Evolutionary conservation across 2,329 filamentous ascomycete genomes (phyloP).

Genomic region (Fonsecaea nubica): DNA sequence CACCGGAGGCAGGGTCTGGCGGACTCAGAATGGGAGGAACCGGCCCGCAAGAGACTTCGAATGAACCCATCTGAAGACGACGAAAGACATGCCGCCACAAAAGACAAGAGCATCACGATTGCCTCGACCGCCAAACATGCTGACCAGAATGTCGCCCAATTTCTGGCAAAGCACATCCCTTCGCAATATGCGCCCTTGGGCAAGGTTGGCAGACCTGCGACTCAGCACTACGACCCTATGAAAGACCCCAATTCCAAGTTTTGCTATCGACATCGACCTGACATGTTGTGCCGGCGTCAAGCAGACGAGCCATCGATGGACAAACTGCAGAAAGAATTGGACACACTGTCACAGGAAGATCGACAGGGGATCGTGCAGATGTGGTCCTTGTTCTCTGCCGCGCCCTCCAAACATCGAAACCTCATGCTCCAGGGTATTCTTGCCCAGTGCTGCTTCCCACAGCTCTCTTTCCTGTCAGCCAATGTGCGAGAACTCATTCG

Average conservation of each 20-base stretch:
- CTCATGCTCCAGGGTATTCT: constrained; percentile 97
- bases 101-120: constrained; percentile 48
- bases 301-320: constrained; percentile 97
- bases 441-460: constrained; percentile 95
- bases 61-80: constrained; percentile 21
- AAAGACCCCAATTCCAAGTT: constrained; percentile 76
- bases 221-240: constrained; percentile 20
- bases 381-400: constrained; percentile 96
- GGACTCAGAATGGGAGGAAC: constrained; percentile 33
- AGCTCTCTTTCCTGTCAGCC: constrained; percentile 89
- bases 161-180: constrained; percentile 89
- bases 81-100: constrained; percentile 39
- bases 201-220: constrained; percentile 30
- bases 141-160: constrained; percentile 81
- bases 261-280: constrained; percentile 93
- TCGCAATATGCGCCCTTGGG: constrained; percentile 83
- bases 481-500: constrained; percentile 93
- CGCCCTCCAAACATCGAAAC: constrained; percentile 89
- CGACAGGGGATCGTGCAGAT: constrained; percentile 96
- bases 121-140: constrained; percentile 66
- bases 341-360: constrained; percentile 79
- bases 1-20: constrained; percentile 18
- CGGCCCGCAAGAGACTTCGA: constrained; percentile 35
- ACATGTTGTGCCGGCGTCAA: constrained; percentile 89
- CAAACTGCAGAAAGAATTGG: constrained; percentile 85